Conservation (phyloP, 768 basidiomycete species). For the Xerocomellus intermedius region DNA sequence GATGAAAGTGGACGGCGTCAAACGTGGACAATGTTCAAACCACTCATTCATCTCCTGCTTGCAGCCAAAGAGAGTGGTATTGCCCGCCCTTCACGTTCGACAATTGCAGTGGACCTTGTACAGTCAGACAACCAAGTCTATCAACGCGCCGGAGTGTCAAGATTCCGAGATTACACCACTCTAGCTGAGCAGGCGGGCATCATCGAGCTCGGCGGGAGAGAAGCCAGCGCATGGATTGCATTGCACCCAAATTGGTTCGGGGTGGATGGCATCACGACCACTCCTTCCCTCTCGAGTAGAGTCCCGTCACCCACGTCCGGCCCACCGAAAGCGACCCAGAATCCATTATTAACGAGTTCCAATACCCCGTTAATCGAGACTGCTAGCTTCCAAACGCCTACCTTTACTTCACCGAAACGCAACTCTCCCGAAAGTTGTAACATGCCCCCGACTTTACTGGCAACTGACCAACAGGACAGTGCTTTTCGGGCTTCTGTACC, state of each 20-base stretch:
- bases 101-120: slow-evolving; percentile 36
- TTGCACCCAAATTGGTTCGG: slow-evolving; percentile 27
- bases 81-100: slow-evolving; percentile 38
- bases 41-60: slow-evolving; percentile 26
- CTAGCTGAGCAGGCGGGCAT: slow-evolving; percentile 29
- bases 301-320: slow-evolving; percentile 14
- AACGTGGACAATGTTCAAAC: slow-evolving; percentile 30
- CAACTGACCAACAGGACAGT: neutral
- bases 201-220: slow-evolving; percentile 22
- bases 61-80: slow-evolving; percentile 30
- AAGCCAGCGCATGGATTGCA: slow-evolving; percentile 25
- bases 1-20: slow-evolving; percentile 9
- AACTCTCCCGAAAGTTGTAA: neutral
- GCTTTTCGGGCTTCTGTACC: slow-evolving; percentile 4
- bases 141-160: slow-evolving; percentile 24
- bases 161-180: slow-evolving; percentile 26
- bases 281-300: neutral
- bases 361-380: slow-evolving; percentile 9
- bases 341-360: slow-evolving; percentile 6
- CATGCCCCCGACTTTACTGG: neutral
- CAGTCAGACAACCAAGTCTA: slow-evolving; percentile 27
- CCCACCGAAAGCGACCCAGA: slow-evolving; percentile 7
- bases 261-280: neutral
- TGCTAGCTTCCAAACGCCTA: neutral
- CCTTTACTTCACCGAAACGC: neutral